Conservation (phyloP, 2,329 filamentous ascomycete genomes). For the Fusarium neocosmosporiellum region DNA sequence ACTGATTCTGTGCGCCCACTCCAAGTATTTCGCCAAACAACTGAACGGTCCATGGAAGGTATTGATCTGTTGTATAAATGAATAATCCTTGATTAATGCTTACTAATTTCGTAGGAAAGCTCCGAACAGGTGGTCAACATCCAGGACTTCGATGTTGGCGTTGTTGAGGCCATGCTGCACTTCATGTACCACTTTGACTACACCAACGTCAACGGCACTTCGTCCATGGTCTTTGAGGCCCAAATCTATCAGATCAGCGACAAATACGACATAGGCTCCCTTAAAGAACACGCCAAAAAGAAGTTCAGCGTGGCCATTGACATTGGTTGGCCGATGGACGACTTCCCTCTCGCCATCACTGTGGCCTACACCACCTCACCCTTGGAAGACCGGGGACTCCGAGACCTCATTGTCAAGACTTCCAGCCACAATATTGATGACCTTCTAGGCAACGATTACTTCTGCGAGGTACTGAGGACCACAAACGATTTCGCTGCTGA, state of each 20-base stretch:
- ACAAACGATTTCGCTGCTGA: conserved; percentile 4
- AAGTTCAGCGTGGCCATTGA: not conserved
- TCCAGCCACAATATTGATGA: not conserved
- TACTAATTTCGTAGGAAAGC: not conserved
- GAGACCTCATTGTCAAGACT: not conserved
- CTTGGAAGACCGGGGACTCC: conserved; percentile 4
- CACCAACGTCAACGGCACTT: not conserved
- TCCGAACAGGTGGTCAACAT: not conserved
- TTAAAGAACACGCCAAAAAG: not conserved
- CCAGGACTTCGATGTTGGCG: not conserved
- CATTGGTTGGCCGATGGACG: not conserved
- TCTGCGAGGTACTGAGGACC: not conserved
- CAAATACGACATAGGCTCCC: not conserved
- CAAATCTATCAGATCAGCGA: conserved; percentile 15
- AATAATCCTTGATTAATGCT: not conserved
- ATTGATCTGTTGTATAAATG: not conserved
- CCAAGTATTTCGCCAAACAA: not conserved
- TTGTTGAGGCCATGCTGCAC: conserved; percentile 12
- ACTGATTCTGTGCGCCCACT: not conserved
- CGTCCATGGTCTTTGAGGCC: conserved; percentile 13
- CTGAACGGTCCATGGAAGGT: conserved; percentile 3
- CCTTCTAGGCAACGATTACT: not conserved
- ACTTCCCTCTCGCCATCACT: not conserved
- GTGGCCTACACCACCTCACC: not conserved
- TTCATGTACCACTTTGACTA: conserved; percentile 20